Base-by-base conservation (phyloP, 805 yeast genomes). In the Wickerhamiella alocasiicola region DNA sequence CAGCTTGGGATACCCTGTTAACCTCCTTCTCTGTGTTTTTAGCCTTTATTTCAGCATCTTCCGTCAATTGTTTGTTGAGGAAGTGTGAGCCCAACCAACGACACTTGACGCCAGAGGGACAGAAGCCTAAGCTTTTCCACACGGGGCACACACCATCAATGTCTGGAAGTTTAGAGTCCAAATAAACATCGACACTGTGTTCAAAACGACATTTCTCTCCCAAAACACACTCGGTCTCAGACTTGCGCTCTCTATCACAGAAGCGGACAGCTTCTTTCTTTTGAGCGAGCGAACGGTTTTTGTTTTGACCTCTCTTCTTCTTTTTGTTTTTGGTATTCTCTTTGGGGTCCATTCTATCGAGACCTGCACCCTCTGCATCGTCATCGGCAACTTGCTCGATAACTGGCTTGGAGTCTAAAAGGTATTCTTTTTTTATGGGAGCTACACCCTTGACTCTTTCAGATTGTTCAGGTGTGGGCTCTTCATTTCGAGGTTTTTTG, bases 101-200 rank as follows among this genome's bases (percentile, higher is more conserved):
- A 63, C 99, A 91, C 58, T 83, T 88, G 51, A 82, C 62, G 0
- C 98, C 98, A 46, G 80, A 72, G 3, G 95, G 94, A 66, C 99
- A 91, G 54, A 74, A 77, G 0, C 99, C 99, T 26, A 83, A 65
- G 1, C 81, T 78, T 25, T 64, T 65, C 55, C 64, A 85, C 3
- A 83, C 95, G 0, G 98, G 97, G 61, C 99, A 91, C 1, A 53
- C 54, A 0, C 94, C 93, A 7, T 68, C 72, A 17, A 83, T 62
- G 56, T 91, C 97, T 0, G 61, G 67, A 1, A 75, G 79, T 57
- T 91, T 88, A 18, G 71, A 57, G 0, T 55, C 61, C 23, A 91
- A 57, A 52, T 84, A 91, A 35, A 59, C 65, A 3, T 66, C 68
- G 18, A 85, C 56, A 60, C 85, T 80, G 62, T 91, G 99, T 35